phyloP scores from a whole-genome alignment of 2,329 filamentous ascomycete species.

The Bretziella fagacearum region DNA sequence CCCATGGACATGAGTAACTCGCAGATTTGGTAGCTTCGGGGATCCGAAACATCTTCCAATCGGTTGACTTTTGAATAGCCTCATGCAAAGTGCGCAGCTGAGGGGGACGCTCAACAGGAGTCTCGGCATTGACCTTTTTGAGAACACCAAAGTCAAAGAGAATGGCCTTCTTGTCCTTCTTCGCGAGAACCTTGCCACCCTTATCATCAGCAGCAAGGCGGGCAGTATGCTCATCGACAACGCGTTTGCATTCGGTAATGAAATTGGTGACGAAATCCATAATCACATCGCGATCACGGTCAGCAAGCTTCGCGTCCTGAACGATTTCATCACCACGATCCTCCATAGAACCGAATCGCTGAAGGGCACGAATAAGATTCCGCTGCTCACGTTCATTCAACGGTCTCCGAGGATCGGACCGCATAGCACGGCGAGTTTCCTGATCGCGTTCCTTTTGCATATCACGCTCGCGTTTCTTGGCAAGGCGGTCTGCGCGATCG shows the following conservation, averaged over 20 bases:
- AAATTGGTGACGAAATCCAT: constrained; percentile 61
- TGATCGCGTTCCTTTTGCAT: constrained; percentile 54
- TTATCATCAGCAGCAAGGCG: constrained; percentile 68
- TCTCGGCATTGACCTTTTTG: constrained; percentile 91
- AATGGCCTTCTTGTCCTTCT: constrained; percentile 96
- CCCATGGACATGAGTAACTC: constrained; percentile 84
- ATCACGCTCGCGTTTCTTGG: constrained; percentile 49
- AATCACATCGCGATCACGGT: constrained; percentile 68
- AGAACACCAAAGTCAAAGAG: constrained; percentile 87
- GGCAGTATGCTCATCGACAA: constrained; percentile 50
- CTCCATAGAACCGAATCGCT: constrained; percentile 78
- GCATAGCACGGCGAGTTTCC: constrained; percentile 56
- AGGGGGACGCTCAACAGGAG: constrained; percentile 74
- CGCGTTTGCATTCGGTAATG: constrained; percentile 38
- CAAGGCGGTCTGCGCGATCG: constrained; percentile 46
- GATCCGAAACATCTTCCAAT: constrained; percentile 68
- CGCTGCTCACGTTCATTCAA: constrained; percentile 85
- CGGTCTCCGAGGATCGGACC: constrained; percentile 72
- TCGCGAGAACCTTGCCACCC: constrained; percentile 59
- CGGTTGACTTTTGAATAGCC: constrained; percentile 46
- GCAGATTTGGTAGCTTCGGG: constrained; percentile 84
- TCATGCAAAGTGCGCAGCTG: constrained; percentile 75
- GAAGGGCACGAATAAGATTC: constrained; percentile 76
- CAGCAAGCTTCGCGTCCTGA: constrained; percentile 66
- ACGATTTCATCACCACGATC: constrained; percentile 79